phyloP scores from a whole-genome alignment of 306 rosid genomes.

The Vigna nakashimae region DNA sequence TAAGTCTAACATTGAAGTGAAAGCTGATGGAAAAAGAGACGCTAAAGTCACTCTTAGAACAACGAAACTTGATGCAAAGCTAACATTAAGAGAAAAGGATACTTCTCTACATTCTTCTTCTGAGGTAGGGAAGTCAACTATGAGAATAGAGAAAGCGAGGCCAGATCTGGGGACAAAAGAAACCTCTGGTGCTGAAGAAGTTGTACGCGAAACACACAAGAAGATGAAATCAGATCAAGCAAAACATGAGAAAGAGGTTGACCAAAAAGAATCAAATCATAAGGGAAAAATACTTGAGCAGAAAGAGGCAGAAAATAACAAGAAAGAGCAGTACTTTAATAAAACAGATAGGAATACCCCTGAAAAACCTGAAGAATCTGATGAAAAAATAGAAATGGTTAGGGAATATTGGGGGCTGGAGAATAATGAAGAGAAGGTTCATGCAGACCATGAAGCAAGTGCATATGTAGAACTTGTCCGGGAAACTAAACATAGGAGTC shows the following conservation, averaged over 20 bases:
- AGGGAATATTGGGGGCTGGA: constrained; percentile 43
- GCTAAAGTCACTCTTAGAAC: constrained; percentile 41
- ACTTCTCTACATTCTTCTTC: constrained; percentile 48
- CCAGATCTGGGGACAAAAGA: constrained; percentile 46
- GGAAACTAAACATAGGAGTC: constrained; percentile 40
- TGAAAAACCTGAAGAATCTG: constrained; percentile 53
- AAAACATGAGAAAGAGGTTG: constrained; percentile 51
- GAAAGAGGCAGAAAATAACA: constrained; percentile 46
- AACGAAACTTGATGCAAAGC: constrained; percentile 43
- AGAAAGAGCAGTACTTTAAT: constrained; percentile 13
- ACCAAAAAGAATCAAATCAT: constrained; percentile 53
- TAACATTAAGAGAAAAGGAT: constrained; percentile 49
- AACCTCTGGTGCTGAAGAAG: constrained; percentile 44
- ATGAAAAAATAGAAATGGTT: constrained; percentile 48
- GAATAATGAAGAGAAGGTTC: constrained; percentile 40
- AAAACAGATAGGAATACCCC: constrained; percentile 28
- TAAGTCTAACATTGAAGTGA: constrained; percentile 52
- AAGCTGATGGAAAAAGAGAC: constrained; percentile 50
- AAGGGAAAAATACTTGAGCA: constrained; percentile 44
- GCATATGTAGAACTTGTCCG: constrained; percentile 43
- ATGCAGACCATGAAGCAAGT: constrained; percentile 39
- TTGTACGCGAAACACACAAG: constrained; percentile 46
- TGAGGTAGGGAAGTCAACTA: constrained; percentile 47
- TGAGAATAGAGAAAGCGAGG: constrained; percentile 49
- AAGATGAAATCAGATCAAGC: constrained; percentile 48